A percentile compares a stretch with the other conserved stretches of the same genome.
Evolutionary conservation across 331 rosid genomes (phyloP).

Genomic region (Pyrus hybrid): DNA sequence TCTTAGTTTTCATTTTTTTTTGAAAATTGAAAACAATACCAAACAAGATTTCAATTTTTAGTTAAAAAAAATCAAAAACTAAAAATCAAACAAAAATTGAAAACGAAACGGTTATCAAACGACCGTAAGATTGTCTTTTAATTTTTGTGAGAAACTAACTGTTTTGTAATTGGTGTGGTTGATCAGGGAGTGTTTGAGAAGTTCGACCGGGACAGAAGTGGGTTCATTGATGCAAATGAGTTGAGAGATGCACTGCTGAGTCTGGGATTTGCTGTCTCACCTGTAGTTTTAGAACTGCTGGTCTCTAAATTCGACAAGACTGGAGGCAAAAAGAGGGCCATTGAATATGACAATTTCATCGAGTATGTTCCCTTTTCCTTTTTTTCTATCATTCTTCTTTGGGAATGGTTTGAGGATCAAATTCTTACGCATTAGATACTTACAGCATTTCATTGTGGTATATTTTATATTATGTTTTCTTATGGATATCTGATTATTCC

Average conservation of each 20-base stretch:
- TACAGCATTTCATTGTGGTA: not conserved
- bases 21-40: too few species aligned
- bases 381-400: not conserved
- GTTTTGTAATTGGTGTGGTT: not conserved
- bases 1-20: too few species aligned
- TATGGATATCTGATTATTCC: constrained; percentile 4
- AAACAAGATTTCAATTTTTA: too few species aligned
- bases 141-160: not conserved
- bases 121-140: not conserved
- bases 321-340: constrained; percentile 71
- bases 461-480: not conserved
- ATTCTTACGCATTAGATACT: not conserved
- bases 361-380: constrained; percentile 40
- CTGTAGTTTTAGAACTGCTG: constrained; percentile 68
- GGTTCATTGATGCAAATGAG: too few species aligned
- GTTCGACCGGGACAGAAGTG: too few species aligned
- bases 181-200: too few species aligned
- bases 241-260: too few species aligned
- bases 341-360: constrained; percentile 92
- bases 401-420: not conserved
- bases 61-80: too few species aligned
- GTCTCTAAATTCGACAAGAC: constrained; percentile 89
- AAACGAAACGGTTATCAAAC: too few species aligned
- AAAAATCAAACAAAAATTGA: too few species aligned
- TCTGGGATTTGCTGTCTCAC: constrained; percentile 77